Evolutionary conservation across 192 early-diverging fungal species (phyloP), one percentile per base, ranked within the genome.

Genomic region (Dispira parvispora): DNA sequence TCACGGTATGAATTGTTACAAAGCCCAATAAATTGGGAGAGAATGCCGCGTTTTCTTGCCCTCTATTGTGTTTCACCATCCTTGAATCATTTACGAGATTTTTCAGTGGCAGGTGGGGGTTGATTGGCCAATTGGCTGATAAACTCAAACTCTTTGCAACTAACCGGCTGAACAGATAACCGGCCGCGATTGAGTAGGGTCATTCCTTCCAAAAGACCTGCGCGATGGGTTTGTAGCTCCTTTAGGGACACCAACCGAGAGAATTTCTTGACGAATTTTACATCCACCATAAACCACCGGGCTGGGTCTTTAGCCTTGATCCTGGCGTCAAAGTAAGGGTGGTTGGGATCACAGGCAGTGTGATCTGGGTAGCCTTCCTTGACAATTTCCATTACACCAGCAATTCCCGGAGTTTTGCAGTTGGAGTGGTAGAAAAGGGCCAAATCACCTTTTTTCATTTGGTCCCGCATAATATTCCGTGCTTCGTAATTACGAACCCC

Each of bases 381-480:
- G 14, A 71, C 75, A 62, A 94, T 54, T 62, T 70, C 62, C 3
- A 70, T 77, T 16, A 83, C 67, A 28, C 91, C 91, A 12, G 86
- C 87, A n/a, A 94, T 76, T 1, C 91, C 91, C 6, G 91, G 89
- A 0, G 56, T 54, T 50, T 88, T 88, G 72, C 88, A 89, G 65
- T 90, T 94, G 11, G 87, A 89, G 62, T 91, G 89, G 71, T 94
- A 94, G 64, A 88, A 94, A 0, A 94, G 67, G 21, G 81, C 73
- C 11, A 75, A 63, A 52, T 89, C 85, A 12, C 84, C 86, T 9
- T 82, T 43, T 49, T 83, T 85, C 86, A 91, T 91, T 49, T 75
- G 70, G 28, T 83, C 76, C 2, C 81, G 77, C 84, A 94, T 81
- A 25, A 86, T 77, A 64, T 91, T 94, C 25, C 87, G 78, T 8